Evolutionary conservation across 805 yeast species (phyloP).

Genomic region (Wickerhamiella qilinensis): DNA sequence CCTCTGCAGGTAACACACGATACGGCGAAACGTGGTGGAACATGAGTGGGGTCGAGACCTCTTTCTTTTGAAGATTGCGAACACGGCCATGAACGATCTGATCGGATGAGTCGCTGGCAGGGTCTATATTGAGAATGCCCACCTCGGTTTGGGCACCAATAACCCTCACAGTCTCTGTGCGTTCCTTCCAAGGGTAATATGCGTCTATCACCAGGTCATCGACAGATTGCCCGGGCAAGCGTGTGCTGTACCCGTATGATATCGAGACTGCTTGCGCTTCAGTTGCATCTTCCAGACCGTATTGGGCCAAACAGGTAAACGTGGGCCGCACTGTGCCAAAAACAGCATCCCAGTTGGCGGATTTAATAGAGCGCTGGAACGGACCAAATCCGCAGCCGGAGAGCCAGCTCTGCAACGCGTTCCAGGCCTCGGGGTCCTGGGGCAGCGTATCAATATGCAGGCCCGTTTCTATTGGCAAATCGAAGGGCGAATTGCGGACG

Average conservation of each 20-base stretch:
- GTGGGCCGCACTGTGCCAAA: neutral
- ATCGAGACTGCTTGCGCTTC: neutral
- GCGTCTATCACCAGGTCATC: constrained; percentile 14
- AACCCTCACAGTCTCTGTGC: constrained; percentile 5
- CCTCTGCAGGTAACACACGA: neutral
- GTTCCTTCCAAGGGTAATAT: constrained; percentile 8
- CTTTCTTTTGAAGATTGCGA: constrained; percentile 6
- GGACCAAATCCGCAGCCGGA: neutral
- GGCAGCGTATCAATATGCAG: constrained; percentile 17
- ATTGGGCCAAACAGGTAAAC: neutral
- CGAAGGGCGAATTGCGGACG: constrained; percentile 14
- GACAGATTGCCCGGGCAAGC: constrained; percentile 4
- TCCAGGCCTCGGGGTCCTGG: constrained; percentile 10
- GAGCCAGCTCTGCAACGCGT: constrained; percentile 5
- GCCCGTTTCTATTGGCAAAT: constrained; percentile 15
- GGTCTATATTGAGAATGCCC: constrained; percentile 10
- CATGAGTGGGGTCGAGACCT: constrained; percentile 9
- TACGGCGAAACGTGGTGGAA: constrained; percentile 11
- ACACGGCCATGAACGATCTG: constrained; percentile 8
- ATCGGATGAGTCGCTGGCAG: constrained; percentile 1
- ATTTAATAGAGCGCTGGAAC: neutral
- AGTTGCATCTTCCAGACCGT: neutral
- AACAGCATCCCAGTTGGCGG: constrained; percentile 3
- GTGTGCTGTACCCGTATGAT: neutral
- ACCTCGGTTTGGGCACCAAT: constrained; percentile 7